Evolutionary conservation across 2,329 filamentous ascomycete genomes (phyloP).

Genomic region (Pseudodiploospora longispora): DNA sequence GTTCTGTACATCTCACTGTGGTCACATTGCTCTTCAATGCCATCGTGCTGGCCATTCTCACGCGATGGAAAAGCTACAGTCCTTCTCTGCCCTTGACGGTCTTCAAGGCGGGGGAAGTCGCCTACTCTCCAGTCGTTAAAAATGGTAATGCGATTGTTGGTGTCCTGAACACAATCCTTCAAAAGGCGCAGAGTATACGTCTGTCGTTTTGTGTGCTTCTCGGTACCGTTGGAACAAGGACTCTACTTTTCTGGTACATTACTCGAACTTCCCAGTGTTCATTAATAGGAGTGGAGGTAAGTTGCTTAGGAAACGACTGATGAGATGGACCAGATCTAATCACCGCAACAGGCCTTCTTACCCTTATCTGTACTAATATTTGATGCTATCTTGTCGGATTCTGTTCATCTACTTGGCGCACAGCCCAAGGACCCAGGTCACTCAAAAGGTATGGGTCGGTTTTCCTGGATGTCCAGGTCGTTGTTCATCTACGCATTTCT

Average conservation of each 20-base stretch:
- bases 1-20: constrained; percentile 27
- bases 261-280: constrained; percentile 25
- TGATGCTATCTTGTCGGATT: not conserved
- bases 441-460: constrained; percentile 8
- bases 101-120: constrained; percentile 1
- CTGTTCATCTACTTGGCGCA: not conserved
- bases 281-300: constrained; percentile 23
- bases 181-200: not conserved
- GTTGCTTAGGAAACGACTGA: constrained; percentile 3
- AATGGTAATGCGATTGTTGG: not conserved
- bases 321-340: not conserved
- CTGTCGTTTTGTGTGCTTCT: constrained; percentile 2
- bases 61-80: not conserved
- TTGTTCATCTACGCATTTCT: constrained; percentile 8
- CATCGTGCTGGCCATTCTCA: not conserved
- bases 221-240: constrained; percentile 6
- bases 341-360: constrained; percentile 21
- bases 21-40: constrained; percentile 6
- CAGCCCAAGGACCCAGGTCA: not conserved
- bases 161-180: not conserved
- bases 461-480: constrained; percentile 15
- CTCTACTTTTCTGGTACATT: constrained; percentile 22
- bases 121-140: too few relatives aligned
- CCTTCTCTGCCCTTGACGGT: not conserved
- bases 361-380: constrained; percentile 8